A percentile compares a stretch with the other conserved stretches of the same genome.
Conservation (phyloP, 2,329 filamentous ascomycete species). For the Calonectria leucothoes region DNA sequence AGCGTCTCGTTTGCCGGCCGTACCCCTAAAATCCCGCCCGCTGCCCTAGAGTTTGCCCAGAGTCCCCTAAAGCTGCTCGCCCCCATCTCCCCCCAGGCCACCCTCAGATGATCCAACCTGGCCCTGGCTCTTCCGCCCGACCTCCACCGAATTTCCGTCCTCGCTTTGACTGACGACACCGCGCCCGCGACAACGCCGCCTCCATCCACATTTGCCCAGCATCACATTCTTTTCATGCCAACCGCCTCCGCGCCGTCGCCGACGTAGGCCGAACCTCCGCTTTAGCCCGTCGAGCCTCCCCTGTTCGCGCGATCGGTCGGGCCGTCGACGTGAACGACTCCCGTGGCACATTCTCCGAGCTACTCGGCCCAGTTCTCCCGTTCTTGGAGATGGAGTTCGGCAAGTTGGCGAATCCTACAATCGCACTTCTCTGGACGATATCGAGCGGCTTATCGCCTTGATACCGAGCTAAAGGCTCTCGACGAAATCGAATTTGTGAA, state of each 20-base stretch:
- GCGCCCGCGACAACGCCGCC: constrained; percentile 34
- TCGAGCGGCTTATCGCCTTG: constrained; percentile 30
- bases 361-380: constrained; percentile 37
- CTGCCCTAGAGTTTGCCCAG: constrained; percentile 6
- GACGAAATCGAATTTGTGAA: constrained; percentile 8
- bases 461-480: constrained; percentile 4
- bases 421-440: constrained; percentile 31
- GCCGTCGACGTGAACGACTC: constrained; percentile 18
- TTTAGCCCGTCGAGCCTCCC: constrained; percentile 6
- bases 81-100: constrained; percentile 23
- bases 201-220: constrained; percentile 17
- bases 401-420: constrained; percentile 38
- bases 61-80: constrained; percentile 9
- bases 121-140: constrained; percentile 38
- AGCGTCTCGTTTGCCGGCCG: constrained; percentile 1
- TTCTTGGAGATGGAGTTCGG: constrained; percentile 55
- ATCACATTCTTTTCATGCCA: constrained; percentile 17
- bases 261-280: constrained; percentile 19
- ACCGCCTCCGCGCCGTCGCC: constrained; percentile 17
- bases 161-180: constrained; percentile 34
- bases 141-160: constrained; percentile 42
- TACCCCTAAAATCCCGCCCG: constrained; percentile 18
- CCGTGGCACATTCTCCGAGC: constrained; percentile 37
- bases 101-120: constrained; percentile 29
- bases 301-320: constrained; percentile 16